Evolutionary conservation across 768 basidiomycete genomes (phyloP).

Genomic region (Tricholoma saponaceum): DNA sequence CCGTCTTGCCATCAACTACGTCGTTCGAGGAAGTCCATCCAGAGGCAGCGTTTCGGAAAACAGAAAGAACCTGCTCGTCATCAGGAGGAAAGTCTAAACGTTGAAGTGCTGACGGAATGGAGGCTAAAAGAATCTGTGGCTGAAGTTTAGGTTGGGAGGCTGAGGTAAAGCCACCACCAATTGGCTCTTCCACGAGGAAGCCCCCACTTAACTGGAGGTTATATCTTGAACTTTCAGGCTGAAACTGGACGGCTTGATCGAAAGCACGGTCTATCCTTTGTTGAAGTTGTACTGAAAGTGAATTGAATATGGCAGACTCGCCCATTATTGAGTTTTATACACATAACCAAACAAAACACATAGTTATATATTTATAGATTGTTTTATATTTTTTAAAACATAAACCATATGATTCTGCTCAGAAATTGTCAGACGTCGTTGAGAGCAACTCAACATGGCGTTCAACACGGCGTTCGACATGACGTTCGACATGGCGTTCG

Average conservation of each 20-base stretch:
- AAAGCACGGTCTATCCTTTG: slow-evolving; percentile 52
- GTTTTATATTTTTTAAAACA: no score
- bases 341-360: no score
- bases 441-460: no score
- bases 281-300: slow-evolving; percentile 39
- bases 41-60: slow-evolving; percentile 71
- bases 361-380: no score
- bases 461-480: no score
- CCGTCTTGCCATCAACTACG: slow-evolving; percentile 11
- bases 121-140: slow-evolving; percentile 46
- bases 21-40: slow-evolving; percentile 51
- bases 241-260: slow-evolving; percentile 15
- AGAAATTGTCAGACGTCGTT: slow-evolving; percentile 7
- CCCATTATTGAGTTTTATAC: no score
- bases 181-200: no score
- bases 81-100: slow-evolving; percentile 63
- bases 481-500: no score
- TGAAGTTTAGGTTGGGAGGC: slow-evolving; percentile 8
- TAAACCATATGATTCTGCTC: no score
- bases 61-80: slow-evolving; percentile 66
- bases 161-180: slow-evolving; percentile 7
- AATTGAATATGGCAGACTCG: slow-evolving; percentile 31
- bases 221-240: no score
- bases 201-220: not conserved
- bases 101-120: slow-evolving; percentile 59